Percentiles rank a stretch among this genome's conserved stretches.
These are phyloP conservation scores for Trichoderma asperelloides DNA, from an alignment of 495 filamentous ascomycete genomes.

Conservation along the genomic window DNA sequence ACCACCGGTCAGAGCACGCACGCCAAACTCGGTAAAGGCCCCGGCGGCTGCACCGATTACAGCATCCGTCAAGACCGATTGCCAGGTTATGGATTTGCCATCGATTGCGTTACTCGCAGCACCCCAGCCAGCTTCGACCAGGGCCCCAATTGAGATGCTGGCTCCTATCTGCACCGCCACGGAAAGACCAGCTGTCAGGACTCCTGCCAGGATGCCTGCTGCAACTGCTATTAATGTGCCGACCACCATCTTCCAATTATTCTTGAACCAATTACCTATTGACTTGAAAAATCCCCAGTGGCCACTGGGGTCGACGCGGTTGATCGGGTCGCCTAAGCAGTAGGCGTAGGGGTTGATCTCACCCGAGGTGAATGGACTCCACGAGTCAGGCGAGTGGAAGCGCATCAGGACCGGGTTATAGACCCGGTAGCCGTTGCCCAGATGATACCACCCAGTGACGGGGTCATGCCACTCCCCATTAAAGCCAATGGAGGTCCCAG, in stretches of 20 bases:
- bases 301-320: neutral
- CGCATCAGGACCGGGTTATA: neutral
- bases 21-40: neutral
- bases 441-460: neutral
- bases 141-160: neutral
- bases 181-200: neutral
- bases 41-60: neutral
- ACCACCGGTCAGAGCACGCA: neutral
- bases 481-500: neutral
- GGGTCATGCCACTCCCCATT: neutral
- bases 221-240: neutral
- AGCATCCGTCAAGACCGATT: neutral
- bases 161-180: neutral
- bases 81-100: neutral
- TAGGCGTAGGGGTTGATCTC: neutral
- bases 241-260: neutral
- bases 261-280: neutral
- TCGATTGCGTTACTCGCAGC: neutral
- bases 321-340: neutral
- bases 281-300: neutral
- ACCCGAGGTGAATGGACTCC: neutral
- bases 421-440: neutral
- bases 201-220: neutral
- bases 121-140: neutral
- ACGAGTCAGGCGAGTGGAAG: neutral